Conservation (phyloP, 2,329 filamentous ascomycete genomes). For the Zymoseptoria brevis region DNA sequence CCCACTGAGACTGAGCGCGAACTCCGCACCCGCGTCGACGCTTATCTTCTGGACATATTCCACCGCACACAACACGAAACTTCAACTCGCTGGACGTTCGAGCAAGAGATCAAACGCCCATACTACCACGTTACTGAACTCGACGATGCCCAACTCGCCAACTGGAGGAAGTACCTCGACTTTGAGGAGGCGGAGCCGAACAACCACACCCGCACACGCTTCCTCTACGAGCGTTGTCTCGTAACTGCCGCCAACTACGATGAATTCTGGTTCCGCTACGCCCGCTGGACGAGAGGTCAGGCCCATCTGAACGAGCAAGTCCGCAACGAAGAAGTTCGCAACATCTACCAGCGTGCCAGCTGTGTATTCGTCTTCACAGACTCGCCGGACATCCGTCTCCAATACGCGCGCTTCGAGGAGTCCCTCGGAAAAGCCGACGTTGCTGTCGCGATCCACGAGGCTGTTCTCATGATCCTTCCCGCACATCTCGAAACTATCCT, state of each 20-base stretch:
- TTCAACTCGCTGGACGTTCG: constrained; percentile 87
- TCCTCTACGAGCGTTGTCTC: constrained; percentile 88
- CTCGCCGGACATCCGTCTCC: constrained; percentile 71
- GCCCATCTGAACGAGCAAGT: constrained; percentile 78
- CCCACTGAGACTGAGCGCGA: constrained; percentile 79
- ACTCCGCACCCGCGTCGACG: constrained; percentile 70
- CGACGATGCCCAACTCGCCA: constrained; percentile 72
- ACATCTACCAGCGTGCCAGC: constrained; percentile 82
- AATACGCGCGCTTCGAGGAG: constrained; percentile 94
- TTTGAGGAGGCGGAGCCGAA: constrained; percentile 78
- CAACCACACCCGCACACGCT: constrained; percentile 64
- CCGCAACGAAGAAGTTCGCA: constrained; percentile 71
- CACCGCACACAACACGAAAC: constrained; percentile 77
- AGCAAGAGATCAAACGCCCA: constrained; percentile 87
- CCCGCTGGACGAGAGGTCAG: constrained; percentile 83
- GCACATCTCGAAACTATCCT: constrained; percentile 81
- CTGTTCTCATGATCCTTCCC: constrained; percentile 67
- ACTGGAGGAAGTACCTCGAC: constrained; percentile 95
- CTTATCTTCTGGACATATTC: constrained; percentile 73
- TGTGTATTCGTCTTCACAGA: constrained; percentile 82
- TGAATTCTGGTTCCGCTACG: constrained; percentile 97
- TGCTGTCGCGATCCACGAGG: constrained; percentile 75
- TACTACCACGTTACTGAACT: constrained; percentile 96
- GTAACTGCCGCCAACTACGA: constrained; percentile 92
- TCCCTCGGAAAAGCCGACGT: constrained; percentile 67